Conservation (phyloP, 306 rosid species). For the Pyrus betulifolia region DNA sequence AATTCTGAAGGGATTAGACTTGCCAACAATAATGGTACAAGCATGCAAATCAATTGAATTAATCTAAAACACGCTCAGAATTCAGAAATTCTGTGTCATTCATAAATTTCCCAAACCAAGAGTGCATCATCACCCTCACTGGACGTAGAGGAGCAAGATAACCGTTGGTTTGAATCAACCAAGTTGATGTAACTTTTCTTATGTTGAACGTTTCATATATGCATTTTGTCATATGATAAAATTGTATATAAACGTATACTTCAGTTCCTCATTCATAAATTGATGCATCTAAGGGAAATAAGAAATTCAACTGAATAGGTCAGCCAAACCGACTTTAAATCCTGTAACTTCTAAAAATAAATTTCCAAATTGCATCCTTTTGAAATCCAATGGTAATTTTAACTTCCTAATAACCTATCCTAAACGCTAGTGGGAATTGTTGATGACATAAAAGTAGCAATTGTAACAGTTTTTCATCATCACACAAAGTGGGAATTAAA, state of each 20-base stretch:
- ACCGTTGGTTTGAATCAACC: too few species aligned
- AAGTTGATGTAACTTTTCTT: too few species aligned
- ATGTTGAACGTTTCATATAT: too few species aligned
- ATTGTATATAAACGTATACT: background rate
- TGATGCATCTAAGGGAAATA: background rate
- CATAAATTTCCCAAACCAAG: background rate
- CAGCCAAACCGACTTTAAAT: background rate
- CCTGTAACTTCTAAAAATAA: background rate
- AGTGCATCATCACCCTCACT: too few species aligned
- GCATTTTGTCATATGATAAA: too few species aligned
- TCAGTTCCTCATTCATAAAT: background rate
- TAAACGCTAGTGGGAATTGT: background rate
- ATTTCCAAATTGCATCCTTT: background rate
- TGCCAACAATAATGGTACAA: background rate
- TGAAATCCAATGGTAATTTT: background rate
- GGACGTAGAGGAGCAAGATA: background rate
- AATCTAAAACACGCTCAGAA: background rate
- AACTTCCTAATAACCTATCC: background rate
- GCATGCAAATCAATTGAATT: background rate
- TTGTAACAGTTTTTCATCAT: background rate
- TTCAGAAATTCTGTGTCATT: background rate
- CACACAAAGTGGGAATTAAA: background rate
- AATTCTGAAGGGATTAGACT: background rate
- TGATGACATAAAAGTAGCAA: background rate
- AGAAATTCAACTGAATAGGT: background rate